Percentiles rank a stretch among this genome's conserved stretches.
Evolutionary conservation across 352 stramenopile species (phyloP).

Genomic region (Phytophthora cajani): DNA sequence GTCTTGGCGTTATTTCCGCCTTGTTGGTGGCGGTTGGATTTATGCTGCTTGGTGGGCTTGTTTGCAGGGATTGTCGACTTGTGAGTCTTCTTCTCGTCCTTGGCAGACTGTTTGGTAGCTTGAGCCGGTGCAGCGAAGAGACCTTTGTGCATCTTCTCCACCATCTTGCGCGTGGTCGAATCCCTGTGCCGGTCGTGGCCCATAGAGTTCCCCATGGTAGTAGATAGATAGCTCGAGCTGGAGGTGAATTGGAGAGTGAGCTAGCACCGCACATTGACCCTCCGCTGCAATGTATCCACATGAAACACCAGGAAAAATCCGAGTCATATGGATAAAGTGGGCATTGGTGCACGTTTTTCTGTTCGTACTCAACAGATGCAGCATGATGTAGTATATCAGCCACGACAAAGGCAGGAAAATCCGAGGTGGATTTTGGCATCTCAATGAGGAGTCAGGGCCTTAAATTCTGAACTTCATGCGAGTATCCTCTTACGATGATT

Average conservation of each 20-base stretch:
- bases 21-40: not conserved
- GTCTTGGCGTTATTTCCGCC: not conserved
- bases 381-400: not conserved
- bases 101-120: not conserved
- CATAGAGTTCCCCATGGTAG: slow-evolving; percentile 1
- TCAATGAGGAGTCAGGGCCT: too few species aligned
- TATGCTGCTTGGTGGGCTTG: not conserved
- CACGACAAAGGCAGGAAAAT: not conserved
- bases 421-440: too few species aligned
- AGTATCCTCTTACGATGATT: too few species aligned
- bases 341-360: not conserved
- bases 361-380: not conserved
- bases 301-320: not conserved
- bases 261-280: not conserved
- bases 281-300: not conserved
- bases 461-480: too few species aligned
- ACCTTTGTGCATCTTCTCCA: slow-evolving; percentile 10
- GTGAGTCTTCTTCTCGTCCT: not conserved
- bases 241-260: not conserved
- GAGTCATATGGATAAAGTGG: not conserved
- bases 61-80: not conserved
- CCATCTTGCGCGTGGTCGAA: not conserved
- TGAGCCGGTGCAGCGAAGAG: not conserved
- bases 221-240: not conserved
- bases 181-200: not conserved